Evolutionary conservation across 192 early-diverging fungal species (phyloP), one percentile per base, ranked within the genome.

Genomic region (Umbelopsis isabellina): DNA sequence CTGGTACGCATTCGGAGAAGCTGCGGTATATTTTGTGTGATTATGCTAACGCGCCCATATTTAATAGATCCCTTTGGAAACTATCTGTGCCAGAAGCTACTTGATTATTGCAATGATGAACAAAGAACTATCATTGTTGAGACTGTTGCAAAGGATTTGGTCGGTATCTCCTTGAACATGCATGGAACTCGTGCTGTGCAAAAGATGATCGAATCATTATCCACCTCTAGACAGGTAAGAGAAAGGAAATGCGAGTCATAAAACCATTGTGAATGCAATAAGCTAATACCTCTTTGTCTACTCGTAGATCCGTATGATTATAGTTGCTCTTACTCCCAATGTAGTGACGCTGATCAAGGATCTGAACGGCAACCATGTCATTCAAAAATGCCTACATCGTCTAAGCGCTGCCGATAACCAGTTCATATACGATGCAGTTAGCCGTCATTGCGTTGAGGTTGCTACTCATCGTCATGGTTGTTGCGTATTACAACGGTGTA

Each of bases 171-270:
- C 45, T 78, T 95, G 25, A 96, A 94, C 76, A 93, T 95, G 93
- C 94, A 96, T 70, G 94, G 94, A 15, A 96, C 94, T 12, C 86
- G 94, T 20, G 94, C 92, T n/a, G 92, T 94, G 70, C 93, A 96
- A 75, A 94, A 94, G 79, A 86, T 96, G 85, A 92, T 96, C 61
- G 94, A 96, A 77, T 86, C 84, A 68, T 75, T 94, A 20, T 87
- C 86, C 18, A 87, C 79, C 33, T 78, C 82, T n/a, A 75, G 81
- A 71, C 90, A 89, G 65, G 82, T 88, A 70, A 66, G n/a, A 20
- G 46, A 45, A 45, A 47, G 35, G 30, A 11, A 7, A 35, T 2
- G 7, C 1, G 12, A 33, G 8, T 2, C 7, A 2, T 35, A 27
- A n/a, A n/a, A 11, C 21, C 18, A 73, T 46, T 46, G 21, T 13